Percentiles rank a stretch among this genome's conserved stretches.
Evolutionary conservation across 257 asterid species (phyloP).

Genomic region (Solanum piurae): DNA sequence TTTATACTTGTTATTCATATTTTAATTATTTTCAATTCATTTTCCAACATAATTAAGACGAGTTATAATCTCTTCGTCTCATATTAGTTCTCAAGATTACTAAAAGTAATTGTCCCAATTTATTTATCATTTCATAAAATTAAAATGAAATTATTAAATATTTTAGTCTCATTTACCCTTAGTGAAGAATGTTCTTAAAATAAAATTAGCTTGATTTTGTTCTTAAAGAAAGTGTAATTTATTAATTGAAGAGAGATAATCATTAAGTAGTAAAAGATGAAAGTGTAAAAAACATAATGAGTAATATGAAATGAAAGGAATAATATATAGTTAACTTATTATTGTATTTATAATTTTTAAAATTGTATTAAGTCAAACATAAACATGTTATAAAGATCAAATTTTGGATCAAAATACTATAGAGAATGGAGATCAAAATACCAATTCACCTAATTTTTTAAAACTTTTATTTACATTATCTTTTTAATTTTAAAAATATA

Average conservation of each 20-base stretch:
- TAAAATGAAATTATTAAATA: neutral
- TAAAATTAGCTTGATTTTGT: neutral
- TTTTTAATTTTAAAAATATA: too few species aligned
- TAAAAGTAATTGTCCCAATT: fast-evolving
- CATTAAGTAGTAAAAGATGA: too few species aligned
- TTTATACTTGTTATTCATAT: neutral
- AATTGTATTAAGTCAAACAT: neutral
- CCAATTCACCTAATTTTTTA: neutral
- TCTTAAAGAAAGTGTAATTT: neutral
- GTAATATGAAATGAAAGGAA: too few species aligned
- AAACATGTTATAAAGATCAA: neutral
- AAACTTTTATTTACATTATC: neutral
- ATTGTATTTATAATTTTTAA: too few species aligned
- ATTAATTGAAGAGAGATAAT: neutral
- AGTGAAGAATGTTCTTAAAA: neutral
- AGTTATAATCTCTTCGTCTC: neutral
- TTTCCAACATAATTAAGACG: neutral
- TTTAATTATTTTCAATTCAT: neutral
- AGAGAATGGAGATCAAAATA: neutral
- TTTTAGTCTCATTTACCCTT: neutral
- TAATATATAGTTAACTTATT: too few species aligned
- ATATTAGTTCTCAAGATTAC: neutral
- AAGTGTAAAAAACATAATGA: neutral
- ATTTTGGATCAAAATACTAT: neutral
- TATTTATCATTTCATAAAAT: neutral